These are phyloP conservation scores for Leishmania mexicana DNA, from an alignment of 208 protist genomes.

Conservation along the genomic window DNA sequence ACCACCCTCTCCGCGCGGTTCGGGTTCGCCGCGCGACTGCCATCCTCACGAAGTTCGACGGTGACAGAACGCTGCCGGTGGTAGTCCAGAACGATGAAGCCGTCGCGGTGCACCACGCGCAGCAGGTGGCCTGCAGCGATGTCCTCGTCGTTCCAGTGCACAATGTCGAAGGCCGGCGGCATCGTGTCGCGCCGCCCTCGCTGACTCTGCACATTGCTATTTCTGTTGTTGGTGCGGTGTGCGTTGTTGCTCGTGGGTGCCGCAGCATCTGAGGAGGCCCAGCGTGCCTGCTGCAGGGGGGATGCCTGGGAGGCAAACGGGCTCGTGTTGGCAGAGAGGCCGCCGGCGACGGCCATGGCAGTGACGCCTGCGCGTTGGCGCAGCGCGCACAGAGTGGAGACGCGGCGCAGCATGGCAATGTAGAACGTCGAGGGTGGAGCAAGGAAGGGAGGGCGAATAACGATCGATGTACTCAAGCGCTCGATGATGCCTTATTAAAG, in stretches of 20 bases:
- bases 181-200: slow-evolving; percentile 37
- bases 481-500: background rate
- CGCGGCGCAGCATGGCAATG: slow-evolving; percentile 41
- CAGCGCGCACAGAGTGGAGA: slow-evolving; percentile 8
- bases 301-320: background rate
- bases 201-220: slow-evolving; percentile 21
- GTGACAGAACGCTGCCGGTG: slow-evolving; percentile 47
- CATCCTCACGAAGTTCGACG: slow-evolving; percentile 10
- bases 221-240: slow-evolving; percentile 13
- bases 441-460: background rate
- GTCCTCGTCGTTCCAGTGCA: slow-evolving; percentile 87
- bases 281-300: slow-evolving; percentile 7
- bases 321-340: slow-evolving; percentile 7
- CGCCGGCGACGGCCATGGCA: slow-evolving; percentile 4
- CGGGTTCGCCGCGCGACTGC: slow-evolving; percentile 3
- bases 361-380: background rate
- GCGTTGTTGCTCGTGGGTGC: slow-evolving; percentile 8
- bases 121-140: slow-evolving; percentile 65
- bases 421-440: background rate
- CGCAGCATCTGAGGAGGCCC: slow-evolving; percentile 7
- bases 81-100: slow-evolving; percentile 83
- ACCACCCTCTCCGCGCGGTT: slow-evolving; percentile 69
- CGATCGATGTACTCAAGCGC: background rate
- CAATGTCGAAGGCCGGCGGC: slow-evolving; percentile 83
- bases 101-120: slow-evolving; percentile 78